Percentiles rank a stretch among this genome's conserved stretches.
Conservation (phyloP, 1,139 yeast genomes). For the Candida mesenterica region DNA sequence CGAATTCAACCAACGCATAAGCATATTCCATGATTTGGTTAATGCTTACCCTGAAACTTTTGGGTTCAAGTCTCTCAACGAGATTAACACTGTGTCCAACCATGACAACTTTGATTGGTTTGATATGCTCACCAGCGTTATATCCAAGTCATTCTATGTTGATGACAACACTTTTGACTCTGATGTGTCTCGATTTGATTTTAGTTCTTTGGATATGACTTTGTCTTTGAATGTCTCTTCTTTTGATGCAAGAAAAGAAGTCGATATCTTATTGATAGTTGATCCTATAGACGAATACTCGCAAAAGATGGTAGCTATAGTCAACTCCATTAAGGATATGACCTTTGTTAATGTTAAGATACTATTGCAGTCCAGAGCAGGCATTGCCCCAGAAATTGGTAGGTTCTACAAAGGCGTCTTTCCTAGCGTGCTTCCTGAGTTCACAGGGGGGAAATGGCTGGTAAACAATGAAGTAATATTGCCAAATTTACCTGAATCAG, state of each 20-base stretch:
- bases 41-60: slow-evolving; percentile 31
- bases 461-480: slow-evolving; percentile 5
- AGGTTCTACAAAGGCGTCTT: slow-evolving; percentile 57
- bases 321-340: slow-evolving; percentile 42
- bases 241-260: slow-evolving; percentile 20
- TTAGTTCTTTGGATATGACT: slow-evolving; percentile 34
- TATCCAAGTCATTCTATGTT: slow-evolving; percentile 47
- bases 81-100: slow-evolving; percentile 16
- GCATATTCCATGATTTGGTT: slow-evolving; percentile 29
- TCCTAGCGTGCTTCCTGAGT: slow-evolving; percentile 36
- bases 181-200: slow-evolving; percentile 42
- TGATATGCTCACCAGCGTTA: slow-evolving; percentile 41
- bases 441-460: slow-evolving; percentile 35
- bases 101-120: slow-evolving; percentile 40
- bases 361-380: slow-evolving; percentile 54
- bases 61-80: slow-evolving; percentile 18
- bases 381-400: slow-evolving; percentile 47
- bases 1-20: slow-evolving; percentile 37
- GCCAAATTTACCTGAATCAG: slow-evolving; percentile 43
- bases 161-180: slow-evolving; percentile 34
- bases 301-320: slow-evolving; percentile 56
- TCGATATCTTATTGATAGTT: slow-evolving; percentile 57
- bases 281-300: slow-evolving; percentile 74
- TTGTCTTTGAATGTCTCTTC: slow-evolving; percentile 33
- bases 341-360: slow-evolving; percentile 52